A percentile compares a stretch with the other conserved stretches of the same genome.
Evolutionary conservation across 2,329 filamentous ascomycete genomes (phyloP).

Genomic region (Pseudogymnoascus sp.): DNA sequence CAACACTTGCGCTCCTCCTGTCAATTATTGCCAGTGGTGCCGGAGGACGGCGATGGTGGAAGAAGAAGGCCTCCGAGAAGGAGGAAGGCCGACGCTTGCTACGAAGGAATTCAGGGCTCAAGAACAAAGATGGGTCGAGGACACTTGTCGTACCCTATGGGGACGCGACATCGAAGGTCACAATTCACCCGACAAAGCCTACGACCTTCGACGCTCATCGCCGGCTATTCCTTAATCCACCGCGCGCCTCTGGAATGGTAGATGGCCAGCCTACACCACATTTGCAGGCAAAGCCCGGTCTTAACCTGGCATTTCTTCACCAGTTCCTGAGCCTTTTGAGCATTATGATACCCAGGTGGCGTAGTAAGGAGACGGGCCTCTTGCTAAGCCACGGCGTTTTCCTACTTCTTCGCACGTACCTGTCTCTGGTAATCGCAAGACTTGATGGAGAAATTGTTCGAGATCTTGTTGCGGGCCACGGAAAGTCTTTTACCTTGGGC

Average conservation of each 20-base stretch:
- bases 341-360: slow-evolving; percentile 95
- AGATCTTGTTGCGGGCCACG: slow-evolving; percentile 91
- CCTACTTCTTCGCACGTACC: slow-evolving; percentile 82
- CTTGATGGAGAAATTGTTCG: slow-evolving; percentile 93
- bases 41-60: slow-evolving; percentile 72
- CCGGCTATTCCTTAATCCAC: slow-evolving; percentile 84
- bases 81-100: slow-evolving; percentile 76
- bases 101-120: slow-evolving; percentile 82
- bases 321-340: slow-evolving; percentile 93
- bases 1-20: slow-evolving; percentile 64
- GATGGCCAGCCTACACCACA: slow-evolving; percentile 52
- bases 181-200: slow-evolving; percentile 80
- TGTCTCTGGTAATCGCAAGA: slow-evolving; percentile 85
- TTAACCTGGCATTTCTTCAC: slow-evolving; percentile 93
- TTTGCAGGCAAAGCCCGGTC: slow-evolving; percentile 83
- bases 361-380: slow-evolving; percentile 88
- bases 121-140: slow-evolving; percentile 88
- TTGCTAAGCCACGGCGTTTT: slow-evolving; percentile 84
- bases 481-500: slow-evolving; percentile 78
- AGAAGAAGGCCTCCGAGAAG: slow-evolving; percentile 61
- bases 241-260: slow-evolving; percentile 67
- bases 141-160: slow-evolving; percentile 95
- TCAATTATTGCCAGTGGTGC: slow-evolving; percentile 73
- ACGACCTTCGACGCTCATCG: slow-evolving; percentile 96
- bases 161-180: slow-evolving; percentile 78